Percentiles rank a stretch among this genome's conserved stretches.
Conservation (phyloP, 345 rosid genomes). For the Aquilaria sinensis region DNA sequence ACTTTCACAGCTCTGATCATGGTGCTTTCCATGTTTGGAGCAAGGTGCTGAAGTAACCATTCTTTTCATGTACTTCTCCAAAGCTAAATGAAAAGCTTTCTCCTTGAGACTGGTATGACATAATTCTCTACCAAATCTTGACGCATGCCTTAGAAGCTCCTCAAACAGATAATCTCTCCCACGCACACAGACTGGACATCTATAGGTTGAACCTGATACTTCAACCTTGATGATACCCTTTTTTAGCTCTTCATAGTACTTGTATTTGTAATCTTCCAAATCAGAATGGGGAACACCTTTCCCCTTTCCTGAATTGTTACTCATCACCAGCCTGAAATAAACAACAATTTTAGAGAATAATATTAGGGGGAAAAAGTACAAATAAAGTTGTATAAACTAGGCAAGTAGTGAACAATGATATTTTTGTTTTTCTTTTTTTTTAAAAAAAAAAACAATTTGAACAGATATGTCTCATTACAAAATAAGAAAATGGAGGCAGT, state of each 20-base stretch:
- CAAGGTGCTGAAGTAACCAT: constrained; percentile 7
- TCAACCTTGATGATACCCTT: constrained; percentile 23
- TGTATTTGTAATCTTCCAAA: constrained; percentile 38
- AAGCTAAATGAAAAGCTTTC: constrained; percentile 41
- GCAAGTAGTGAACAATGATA: no score
- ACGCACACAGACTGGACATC: constrained; percentile 47
- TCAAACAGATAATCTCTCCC: constrained; percentile 24
- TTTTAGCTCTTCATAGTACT: constrained; percentile 38
- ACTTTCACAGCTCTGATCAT: neutral
- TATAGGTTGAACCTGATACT: constrained; percentile 28
- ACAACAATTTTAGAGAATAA: no score
- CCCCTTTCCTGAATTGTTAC: neutral
- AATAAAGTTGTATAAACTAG: no score
- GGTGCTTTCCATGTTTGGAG: neutral
- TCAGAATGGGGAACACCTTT: constrained; percentile 11
- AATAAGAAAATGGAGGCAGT: no score
- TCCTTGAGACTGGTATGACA: constrained; percentile 22
- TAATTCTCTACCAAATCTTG: constrained; percentile 16
- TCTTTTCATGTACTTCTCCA: constrained; percentile 36
- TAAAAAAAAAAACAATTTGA: no score
- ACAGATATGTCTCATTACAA: no score
- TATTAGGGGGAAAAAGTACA: no score
- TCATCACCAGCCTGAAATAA: constrained; percentile 23
- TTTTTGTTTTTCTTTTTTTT: no score
- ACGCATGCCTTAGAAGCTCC: constrained; percentile 47